Base-by-base conservation (phyloP, 768 basidiomycete genomes). In the Kwoniella heveanensis region DNA sequence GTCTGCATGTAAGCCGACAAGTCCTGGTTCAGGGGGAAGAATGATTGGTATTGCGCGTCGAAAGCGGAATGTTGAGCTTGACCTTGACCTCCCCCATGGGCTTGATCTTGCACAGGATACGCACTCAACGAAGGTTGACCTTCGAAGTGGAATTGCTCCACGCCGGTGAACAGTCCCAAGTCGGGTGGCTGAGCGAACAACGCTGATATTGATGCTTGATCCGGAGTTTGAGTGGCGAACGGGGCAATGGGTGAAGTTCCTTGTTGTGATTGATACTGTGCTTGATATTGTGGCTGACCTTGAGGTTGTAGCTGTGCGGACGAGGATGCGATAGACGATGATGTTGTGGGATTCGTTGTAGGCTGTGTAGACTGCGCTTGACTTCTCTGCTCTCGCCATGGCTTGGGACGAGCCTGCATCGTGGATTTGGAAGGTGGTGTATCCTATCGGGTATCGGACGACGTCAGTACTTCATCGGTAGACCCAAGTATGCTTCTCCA, bases 391-490 rank as follows among this genome's bases (percentile, higher is more conserved):
- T 17, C 2, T 62, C 65, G 64, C 68, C 68, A 69, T 27, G 68
- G 68, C 51, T 69, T 69, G 8, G 44, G 52, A 36, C 68, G 54
- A 21, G 56, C 21, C 21, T 15, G 24, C 19, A 62, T 46, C 10
- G 50, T 39, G 10, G 57, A 48, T 25, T n/a, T 29, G 24, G 64
- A 58, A 13, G 64, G 64, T 26, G 54, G 64, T 17, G n/a, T n/a
- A 4, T 61, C 26, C 68, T 69, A 50, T 29, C 19, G 54, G 8
- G 22, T 32, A n/a, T 32, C 26, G 15, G 22, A 24, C 19, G 10
- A 10, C 39, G 39, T 44, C 39, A 44, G 39, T 17, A 10, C 17
- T 9, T 7, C 10, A 9, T 44, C 39, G 32, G n/a, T n/a, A n/a
- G n/a, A n/a, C n/a, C n/a, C n/a, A n/a, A n/a, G n/a, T n/a, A n/a